phyloP scores from a whole-genome alignment of 345 rosid species.

The Hibiscus trionum region DNA sequence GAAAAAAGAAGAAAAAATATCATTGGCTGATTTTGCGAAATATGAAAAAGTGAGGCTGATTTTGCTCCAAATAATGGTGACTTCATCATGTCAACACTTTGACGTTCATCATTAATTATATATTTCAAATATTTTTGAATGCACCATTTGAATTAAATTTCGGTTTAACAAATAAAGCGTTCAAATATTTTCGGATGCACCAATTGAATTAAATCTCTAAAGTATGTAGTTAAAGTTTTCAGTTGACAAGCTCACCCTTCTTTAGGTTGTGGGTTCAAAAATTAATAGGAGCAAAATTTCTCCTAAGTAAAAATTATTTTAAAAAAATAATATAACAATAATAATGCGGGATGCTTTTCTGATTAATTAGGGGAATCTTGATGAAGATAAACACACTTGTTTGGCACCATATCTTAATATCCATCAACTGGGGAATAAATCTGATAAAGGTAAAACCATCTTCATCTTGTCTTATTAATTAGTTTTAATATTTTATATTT shows the following conservation, averaged over 20 bases:
- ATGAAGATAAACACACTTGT: background rate
- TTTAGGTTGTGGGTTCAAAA: too few relatives aligned
- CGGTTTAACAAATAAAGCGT: too few relatives aligned
- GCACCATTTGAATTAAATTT: too few relatives aligned
- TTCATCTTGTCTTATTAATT: background rate
- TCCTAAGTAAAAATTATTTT: too few relatives aligned
- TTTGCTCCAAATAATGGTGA: background rate
- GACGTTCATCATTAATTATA: background rate
- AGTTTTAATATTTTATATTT: background rate
- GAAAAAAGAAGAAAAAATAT: background rate
- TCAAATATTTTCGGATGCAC: background rate
- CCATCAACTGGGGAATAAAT: too few relatives aligned
- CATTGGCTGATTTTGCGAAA: background rate
- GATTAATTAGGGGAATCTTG: background rate
- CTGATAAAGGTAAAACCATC: background rate
- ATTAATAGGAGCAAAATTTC: too few relatives aligned
- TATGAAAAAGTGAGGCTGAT: background rate
- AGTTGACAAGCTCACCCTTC: too few relatives aligned
- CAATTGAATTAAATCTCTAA: background rate
- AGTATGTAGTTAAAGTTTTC: too few relatives aligned
- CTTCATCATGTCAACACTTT: background rate
- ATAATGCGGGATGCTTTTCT: background rate
- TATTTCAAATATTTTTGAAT: background rate
- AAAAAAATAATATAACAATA: background rate
- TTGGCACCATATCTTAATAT: background rate